These are phyloP conservation scores for Breviolum minutum DNA, from an alignment of 73 alveolate genomes.

Conservation along the genomic window DNA sequence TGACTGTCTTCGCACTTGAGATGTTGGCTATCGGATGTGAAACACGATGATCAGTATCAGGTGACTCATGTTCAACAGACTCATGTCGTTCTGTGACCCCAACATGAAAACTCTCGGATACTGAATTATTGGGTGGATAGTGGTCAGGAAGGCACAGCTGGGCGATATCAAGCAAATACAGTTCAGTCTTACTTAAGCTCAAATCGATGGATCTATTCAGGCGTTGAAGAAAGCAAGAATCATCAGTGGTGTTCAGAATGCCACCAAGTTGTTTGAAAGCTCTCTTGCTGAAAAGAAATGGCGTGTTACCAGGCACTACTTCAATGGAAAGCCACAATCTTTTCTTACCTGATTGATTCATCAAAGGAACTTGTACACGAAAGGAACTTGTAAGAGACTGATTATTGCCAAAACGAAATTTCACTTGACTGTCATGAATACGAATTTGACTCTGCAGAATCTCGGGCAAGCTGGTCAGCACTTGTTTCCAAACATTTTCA, in stretches of 20 bases:
- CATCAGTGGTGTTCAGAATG: neutral
- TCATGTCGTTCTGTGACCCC: no score
- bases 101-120: no score
- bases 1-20: no score
- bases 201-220: neutral
- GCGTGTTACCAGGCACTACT: neutral
- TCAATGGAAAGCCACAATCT: neutral
- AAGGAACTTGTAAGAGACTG: neutral
- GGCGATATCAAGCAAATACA: neutral
- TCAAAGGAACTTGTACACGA: neutral
- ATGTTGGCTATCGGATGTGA: no score
- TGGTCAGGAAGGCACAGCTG: neutral
- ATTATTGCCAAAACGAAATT: constrained; percentile 3
- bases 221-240: neutral
- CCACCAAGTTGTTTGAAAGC: constrained; percentile 2
- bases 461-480: neutral
- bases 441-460: neutral
- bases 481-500: neutral
- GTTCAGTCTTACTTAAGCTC: neutral
- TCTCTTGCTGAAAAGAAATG: neutral
- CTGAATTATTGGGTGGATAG: no score
- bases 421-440: neutral
- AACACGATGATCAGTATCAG: no score
- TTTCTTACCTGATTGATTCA: neutral
- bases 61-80: no score